Percentiles rank a stretch among this genome's conserved stretches.
phyloP scores from a whole-genome alignment of 2,329 filamentous ascomycete species.

The Cladosporium sp. region DNA sequence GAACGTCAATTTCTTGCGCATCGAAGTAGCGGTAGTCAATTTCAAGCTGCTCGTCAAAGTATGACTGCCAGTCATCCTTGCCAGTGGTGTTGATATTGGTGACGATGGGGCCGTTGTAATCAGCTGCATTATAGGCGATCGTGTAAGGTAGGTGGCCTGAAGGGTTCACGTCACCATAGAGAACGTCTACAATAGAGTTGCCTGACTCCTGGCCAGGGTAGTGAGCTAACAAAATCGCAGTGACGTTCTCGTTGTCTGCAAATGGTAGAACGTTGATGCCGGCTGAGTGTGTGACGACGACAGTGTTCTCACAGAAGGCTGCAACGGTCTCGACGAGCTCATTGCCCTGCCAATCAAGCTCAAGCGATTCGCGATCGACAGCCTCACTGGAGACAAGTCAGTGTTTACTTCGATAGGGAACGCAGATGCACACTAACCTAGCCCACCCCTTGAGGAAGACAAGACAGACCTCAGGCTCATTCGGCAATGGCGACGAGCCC shows the following conservation, averaged over 20 bases:
- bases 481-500: slow-evolving; percentile 25
- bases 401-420: not conserved
- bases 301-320: slow-evolving; percentile 17
- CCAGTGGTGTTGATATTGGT: slow-evolving; percentile 44
- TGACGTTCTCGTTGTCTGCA: slow-evolving; percentile 44
- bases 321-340: slow-evolving; percentile 45
- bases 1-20: slow-evolving; percentile 67
- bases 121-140: slow-evolving; percentile 25
- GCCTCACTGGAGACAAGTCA: slow-evolving; percentile 38
- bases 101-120: slow-evolving; percentile 36
- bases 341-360: slow-evolving; percentile 52
- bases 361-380: slow-evolving; percentile 42
- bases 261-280: slow-evolving; percentile 47
- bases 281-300: slow-evolving; percentile 50
- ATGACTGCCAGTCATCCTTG: slow-evolving; percentile 73
- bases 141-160: slow-evolving; percentile 52
- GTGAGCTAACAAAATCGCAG: slow-evolving; percentile 44
- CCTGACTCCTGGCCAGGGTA: slow-evolving; percentile 45
- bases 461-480: slow-evolving; percentile 48
- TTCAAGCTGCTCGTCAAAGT: slow-evolving; percentile 76
- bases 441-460: slow-evolving; percentile 61
- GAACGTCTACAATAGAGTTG: slow-evolving; percentile 41
- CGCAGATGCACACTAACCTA: not conserved
- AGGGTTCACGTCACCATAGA: slow-evolving; percentile 42
- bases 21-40: slow-evolving; percentile 88